phyloP scores from a whole-genome alignment of 768 basidiomycete species.

The Tylopilus subfusipes region DNA sequence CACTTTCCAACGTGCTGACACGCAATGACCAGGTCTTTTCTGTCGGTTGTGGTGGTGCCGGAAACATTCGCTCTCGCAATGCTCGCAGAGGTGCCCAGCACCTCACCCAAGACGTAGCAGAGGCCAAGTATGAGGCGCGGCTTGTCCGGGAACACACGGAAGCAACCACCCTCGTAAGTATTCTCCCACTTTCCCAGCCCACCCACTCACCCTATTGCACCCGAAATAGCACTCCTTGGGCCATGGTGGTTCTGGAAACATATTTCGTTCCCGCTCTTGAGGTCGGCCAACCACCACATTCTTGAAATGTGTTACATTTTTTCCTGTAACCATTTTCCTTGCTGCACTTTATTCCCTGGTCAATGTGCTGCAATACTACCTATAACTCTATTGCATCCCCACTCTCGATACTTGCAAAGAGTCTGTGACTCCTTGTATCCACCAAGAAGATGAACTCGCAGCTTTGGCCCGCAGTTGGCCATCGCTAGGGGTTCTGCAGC shows the following conservation, averaged over 20 bases:
- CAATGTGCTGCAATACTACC: no score
- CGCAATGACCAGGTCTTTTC: conserved; percentile 34
- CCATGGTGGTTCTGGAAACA: conserved; percentile 65
- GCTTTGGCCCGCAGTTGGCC: no score
- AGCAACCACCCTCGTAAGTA: conserved; percentile 34
- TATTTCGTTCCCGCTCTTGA: conserved; percentile 49
- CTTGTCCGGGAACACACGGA: conserved; percentile 27
- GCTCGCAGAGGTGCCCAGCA: conserved; percentile 32
- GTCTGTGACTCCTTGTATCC: no score
- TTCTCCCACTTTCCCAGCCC: not conserved
- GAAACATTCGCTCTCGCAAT: conserved; percentile 71
- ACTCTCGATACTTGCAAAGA: no score
- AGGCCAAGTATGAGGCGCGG: conserved; percentile 21
- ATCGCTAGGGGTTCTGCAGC: no score
- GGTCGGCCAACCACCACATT: conserved; percentile 17
- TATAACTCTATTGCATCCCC: no score
- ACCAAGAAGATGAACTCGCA: no score
- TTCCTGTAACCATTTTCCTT: no score
- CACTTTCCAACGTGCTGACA: not conserved
- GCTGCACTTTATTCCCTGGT: not conserved
- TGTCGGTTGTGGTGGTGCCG: conserved; percentile 78
- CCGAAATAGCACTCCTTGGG: conserved; percentile 53
- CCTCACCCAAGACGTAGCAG: conserved; percentile 23
- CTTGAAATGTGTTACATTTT: not conserved
- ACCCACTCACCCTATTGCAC: not conserved